A percentile compares a stretch with the other conserved stretches of the same genome.
phyloP scores from a whole-genome alignment of 768 basidiomycete genomes.

The Galerina sulciceps region DNA sequence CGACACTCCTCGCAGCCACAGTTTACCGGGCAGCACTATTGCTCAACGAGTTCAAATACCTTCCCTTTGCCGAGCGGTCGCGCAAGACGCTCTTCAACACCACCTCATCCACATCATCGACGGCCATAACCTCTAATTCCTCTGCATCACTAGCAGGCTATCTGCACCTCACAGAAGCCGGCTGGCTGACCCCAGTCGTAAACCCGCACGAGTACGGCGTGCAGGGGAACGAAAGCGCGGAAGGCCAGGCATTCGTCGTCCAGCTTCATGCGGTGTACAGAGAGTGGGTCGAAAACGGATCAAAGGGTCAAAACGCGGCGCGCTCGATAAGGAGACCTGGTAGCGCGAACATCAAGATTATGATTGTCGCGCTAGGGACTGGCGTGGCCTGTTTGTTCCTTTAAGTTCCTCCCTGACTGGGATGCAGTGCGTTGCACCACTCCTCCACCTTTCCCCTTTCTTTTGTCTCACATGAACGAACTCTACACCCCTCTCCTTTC shows the following conservation, averaged over 20 bases:
- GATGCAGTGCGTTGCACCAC: no score
- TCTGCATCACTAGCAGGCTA: constrained; percentile 16
- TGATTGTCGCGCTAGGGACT: no score
- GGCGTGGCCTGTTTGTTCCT: no score
- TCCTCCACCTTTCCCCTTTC: no score
- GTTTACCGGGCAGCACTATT: constrained; percentile 75
- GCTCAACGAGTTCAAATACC: constrained; percentile 46
- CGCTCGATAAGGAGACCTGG: not conserved
- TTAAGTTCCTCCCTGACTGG: no score
- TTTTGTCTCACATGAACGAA: no score
- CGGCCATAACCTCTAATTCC: constrained; percentile 16
- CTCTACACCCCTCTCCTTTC: no score
- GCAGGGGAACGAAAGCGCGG: constrained; percentile 63
- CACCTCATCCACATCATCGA: constrained; percentile 18
- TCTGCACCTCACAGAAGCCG: constrained; percentile 35
- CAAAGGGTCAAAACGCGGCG: constrained; percentile 51
- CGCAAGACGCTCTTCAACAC: constrained; percentile 44
- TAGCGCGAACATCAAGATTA: no score
- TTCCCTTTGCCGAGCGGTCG: constrained; percentile 62
- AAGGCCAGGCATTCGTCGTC: constrained; percentile 81
- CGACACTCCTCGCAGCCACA: constrained; percentile 75
- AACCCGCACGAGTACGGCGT: constrained; percentile 61
- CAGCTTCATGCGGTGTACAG: constrained; percentile 75
- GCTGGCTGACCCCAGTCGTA: constrained; percentile 78
- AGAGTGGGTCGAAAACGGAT: constrained; percentile 70